Base-by-base conservation (phyloP, 1,284 basidiomycete genomes). In the Rhodotorula sp. region DNA sequence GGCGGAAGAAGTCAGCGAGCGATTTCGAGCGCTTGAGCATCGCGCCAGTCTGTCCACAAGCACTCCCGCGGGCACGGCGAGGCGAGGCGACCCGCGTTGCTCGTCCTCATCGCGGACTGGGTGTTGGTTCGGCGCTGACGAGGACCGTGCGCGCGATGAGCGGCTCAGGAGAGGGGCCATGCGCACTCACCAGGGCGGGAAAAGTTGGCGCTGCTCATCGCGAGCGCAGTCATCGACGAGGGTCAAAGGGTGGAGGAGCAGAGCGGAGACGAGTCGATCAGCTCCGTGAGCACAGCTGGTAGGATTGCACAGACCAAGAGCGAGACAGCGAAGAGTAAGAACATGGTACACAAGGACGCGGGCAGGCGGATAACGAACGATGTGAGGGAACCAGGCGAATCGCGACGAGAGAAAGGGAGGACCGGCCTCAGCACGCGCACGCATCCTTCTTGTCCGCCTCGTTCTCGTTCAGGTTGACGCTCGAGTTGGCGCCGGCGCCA, bases 391-490 rank as follows among this genome's bases (percentile, higher is more conserved):
- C 19, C 39, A 17, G 39, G 39, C 11, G 39, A 44, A 44, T 17
- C 11, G 39, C 39, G 39, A 44, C 39, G 39, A 13, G 17, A 36
- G 27, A 44, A 44, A n/a, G n/a, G 39, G 39, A 44, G 39, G 39
- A 44, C 39, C 39, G 39, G 39, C 39, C 49, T 76, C 73, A 85
- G 77, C 90, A 92, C 80, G 88, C 90, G 83, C 91, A 93, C 53
- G 86, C 88, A 74, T 91, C 88, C 81, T 88, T 90, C 76, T 84
- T 82, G 81, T 87, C 88, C 46, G 83, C 79, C 67, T 84, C 82
- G 77, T 85, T 88, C 80, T 89, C 89, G 70, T 88, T 87, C 73
- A 94, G 83, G 78, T 88, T 90, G 67, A 94, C 90, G 30, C 59
- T 55, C 61, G 84, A 86, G 68, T 85, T 84, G 76, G 85, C 85